Conservation (phyloP, 345 rosid genomes). For the Hibiscus syriacus region DNA sequence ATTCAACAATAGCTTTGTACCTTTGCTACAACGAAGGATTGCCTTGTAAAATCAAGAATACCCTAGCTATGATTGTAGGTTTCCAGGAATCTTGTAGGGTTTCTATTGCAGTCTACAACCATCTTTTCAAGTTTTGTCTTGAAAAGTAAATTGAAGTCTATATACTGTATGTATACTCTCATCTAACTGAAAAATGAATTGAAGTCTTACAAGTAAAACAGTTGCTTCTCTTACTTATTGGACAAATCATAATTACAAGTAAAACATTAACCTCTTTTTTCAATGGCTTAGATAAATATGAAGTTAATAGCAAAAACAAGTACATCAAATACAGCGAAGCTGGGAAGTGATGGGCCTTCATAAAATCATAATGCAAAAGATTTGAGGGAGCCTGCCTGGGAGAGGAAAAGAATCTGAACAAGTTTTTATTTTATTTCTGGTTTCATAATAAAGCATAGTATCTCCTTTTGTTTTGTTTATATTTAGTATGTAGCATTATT, state of each 20-base stretch:
- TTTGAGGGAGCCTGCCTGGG: conserved; percentile 9
- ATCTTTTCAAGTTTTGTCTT: conserved; percentile 3
- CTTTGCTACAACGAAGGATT: not conserved
- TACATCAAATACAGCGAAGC: no score
- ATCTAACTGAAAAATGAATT: no score
- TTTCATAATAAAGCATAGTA: no score
- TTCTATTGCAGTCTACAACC: not conserved
- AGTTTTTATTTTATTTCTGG: no score
- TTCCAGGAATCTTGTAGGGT: conserved; percentile 13
- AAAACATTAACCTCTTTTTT: no score
- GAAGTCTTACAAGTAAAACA: no score
- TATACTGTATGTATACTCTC: not conserved
- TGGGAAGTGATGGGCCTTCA: no score
- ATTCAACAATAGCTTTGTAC: not conserved
- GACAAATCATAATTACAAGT: no score
- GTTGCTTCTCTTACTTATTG: no score
- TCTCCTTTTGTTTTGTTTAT: conserved; percentile 12
- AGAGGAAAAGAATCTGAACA: conserved; percentile 26
- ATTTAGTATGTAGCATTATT: not conserved
- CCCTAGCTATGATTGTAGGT: conserved; percentile 9
- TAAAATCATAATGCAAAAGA: conserved; percentile 19
- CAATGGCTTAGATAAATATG: no score
- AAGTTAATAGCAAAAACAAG: no score
- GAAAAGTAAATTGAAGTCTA: not conserved
- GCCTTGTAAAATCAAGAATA: conserved; percentile 1